phyloP scores from a whole-genome alignment of 2,329 filamentous ascomycete genomes.

The Xylaria sp. region DNA sequence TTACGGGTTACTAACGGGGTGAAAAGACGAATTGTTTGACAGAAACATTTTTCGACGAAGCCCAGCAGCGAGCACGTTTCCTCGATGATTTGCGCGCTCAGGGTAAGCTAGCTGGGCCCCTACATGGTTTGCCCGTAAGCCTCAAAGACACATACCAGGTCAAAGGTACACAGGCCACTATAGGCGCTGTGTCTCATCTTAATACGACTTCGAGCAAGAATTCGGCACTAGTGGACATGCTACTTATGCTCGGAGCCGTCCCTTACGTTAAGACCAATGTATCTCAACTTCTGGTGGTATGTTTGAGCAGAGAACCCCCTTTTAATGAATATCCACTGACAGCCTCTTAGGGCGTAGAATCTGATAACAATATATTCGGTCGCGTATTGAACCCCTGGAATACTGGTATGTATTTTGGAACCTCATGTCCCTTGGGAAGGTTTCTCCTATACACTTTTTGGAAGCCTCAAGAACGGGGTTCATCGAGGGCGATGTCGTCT shows the following conservation, averaged over 20 bases:
- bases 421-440: not conserved
- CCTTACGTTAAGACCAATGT: constrained; percentile 65
- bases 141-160: constrained; percentile 56
- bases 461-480: not conserved
- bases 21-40: constrained; percentile 50
- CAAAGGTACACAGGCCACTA: constrained; percentile 37
- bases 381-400: constrained; percentile 54
- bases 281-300: constrained; percentile 61
- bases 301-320: not conserved
- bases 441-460: not conserved
- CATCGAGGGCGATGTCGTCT: not conserved
- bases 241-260: constrained; percentile 59
- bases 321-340: not conserved
- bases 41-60: constrained; percentile 59
- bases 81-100: constrained; percentile 52
- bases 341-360: not conserved
- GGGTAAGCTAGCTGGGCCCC: constrained; percentile 59
- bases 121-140: constrained; percentile 68
- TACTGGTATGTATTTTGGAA: not conserved
- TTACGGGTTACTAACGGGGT: not conserved
- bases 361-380: constrained; percentile 55
- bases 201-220: constrained; percentile 29
- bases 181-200: constrained; percentile 38
- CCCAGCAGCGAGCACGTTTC: constrained; percentile 52
- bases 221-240: constrained; percentile 53